These are phyloP conservation scores for Phytophthora foliorum DNA, from an alignment of 352 stramenopile species.

Conservation along the genomic window DNA sequence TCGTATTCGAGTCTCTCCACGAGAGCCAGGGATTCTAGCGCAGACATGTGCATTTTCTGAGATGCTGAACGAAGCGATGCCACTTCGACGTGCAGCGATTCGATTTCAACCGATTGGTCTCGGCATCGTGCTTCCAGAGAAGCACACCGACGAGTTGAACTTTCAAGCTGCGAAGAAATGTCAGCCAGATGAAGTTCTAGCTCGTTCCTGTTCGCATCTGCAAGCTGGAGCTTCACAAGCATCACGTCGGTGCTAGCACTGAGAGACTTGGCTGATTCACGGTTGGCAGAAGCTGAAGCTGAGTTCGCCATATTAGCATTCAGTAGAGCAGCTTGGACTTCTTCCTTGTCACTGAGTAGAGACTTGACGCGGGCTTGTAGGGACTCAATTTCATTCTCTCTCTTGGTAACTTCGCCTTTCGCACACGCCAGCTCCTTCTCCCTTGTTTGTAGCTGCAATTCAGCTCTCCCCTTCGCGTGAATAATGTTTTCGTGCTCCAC, in stretches of 20 bases:
- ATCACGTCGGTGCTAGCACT: constrained; percentile 50
- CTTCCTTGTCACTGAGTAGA: constrained; percentile 48
- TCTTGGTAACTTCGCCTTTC: constrained; percentile 36
- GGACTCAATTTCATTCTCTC: constrained; percentile 38
- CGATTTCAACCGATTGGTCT: constrained; percentile 60
- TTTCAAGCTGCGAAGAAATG: constrained; percentile 59
- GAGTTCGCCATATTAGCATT: constrained; percentile 39
- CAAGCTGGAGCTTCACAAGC: constrained; percentile 73
- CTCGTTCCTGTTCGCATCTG: constrained; percentile 60
- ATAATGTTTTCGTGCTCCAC: constrained; percentile 33
- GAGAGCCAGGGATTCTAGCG: constrained; percentile 60
- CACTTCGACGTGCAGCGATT: constrained; percentile 63
- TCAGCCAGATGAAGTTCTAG: constrained; percentile 62
- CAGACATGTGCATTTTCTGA: constrained; percentile 62
- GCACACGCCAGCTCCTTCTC: constrained; percentile 43
- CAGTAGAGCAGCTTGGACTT: constrained; percentile 44
- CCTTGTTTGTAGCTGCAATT: constrained; percentile 38
- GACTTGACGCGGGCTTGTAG: constrained; percentile 45
- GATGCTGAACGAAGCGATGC: constrained; percentile 53
- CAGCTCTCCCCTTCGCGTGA: constrained; percentile 37
- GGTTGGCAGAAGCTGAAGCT: constrained; percentile 20
- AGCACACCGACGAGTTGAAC: constrained; percentile 45
- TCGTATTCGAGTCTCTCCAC: constrained; percentile 75
- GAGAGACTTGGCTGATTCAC: constrained; percentile 17
- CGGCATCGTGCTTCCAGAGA: constrained; percentile 57